phyloP scores from a whole-genome alignment of 2,329 filamentous ascomycete species.

The Pestalotiopsis sp. region DNA sequence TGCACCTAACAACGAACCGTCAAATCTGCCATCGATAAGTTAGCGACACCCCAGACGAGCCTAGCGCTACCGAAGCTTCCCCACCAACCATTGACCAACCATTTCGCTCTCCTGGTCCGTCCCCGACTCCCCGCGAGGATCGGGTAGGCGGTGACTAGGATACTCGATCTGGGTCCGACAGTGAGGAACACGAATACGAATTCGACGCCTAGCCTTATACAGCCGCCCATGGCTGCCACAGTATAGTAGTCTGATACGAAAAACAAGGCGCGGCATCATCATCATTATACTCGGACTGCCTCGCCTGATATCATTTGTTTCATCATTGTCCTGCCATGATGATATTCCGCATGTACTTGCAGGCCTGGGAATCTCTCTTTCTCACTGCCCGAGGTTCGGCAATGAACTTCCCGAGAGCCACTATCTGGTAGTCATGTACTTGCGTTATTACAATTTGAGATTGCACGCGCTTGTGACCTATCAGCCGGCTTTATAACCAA shows the following conservation, averaged over 20 bases:
- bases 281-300: neutral
- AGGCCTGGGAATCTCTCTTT: neutral
- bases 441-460: no score
- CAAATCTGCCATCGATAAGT: neutral
- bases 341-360: neutral
- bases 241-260: neutral
- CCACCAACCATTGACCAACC: slow-evolving; percentile 4
- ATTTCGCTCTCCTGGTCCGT: neutral
- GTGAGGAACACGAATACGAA: slow-evolving; percentile 10
- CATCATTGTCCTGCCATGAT: neutral
- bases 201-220: slow-evolving; percentile 1
- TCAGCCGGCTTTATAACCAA: no score
- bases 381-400: no score
- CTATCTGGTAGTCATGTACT: no score
- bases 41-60: neutral
- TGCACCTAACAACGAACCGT: neutral
- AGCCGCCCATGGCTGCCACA: neutral
- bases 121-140: neutral
- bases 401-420: no score
- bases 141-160: neutral
- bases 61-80: slow-evolving; percentile 1
- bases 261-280: neutral
- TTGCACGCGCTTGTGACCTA: no score
- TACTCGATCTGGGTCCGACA: neutral
- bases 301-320: neutral